phyloP scores from a whole-genome alignment of 1,139 yeast genomes.

The Saccharomycopsis phalli region DNA sequence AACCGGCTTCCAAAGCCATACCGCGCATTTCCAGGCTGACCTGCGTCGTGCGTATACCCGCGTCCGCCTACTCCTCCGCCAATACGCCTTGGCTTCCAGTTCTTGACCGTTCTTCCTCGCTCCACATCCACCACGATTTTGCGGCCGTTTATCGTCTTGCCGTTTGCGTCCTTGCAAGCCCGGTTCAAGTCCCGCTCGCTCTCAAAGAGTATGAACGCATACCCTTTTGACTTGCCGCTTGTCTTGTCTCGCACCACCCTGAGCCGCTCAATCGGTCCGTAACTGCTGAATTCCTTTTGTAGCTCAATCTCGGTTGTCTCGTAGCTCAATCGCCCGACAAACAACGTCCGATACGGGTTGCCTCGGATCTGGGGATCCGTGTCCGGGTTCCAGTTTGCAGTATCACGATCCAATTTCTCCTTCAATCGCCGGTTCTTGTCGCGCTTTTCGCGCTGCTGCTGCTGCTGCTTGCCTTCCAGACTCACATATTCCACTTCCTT shows the following conservation, averaged over 20 bases:
- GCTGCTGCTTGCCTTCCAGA: constrained; percentile 31
- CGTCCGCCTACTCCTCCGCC: constrained; percentile 75
- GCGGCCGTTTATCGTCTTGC: constrained; percentile 44
- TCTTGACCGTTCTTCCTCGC: constrained; percentile 64
- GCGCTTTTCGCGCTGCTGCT: constrained; percentile 29
- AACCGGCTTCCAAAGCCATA: neutral
- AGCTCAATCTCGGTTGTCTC: constrained; percentile 61
- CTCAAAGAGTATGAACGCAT: constrained; percentile 74
- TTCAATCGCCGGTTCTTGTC: constrained; percentile 26
- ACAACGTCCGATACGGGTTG: constrained; percentile 74
- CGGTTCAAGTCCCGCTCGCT: constrained; percentile 29
- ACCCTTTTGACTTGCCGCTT: constrained; percentile 59
- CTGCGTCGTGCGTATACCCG: constrained; percentile 31
- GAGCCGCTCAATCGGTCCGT: constrained; percentile 58
- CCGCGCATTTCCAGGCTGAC: neutral
- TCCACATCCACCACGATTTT: constrained; percentile 72
- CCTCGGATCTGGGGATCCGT: constrained; percentile 55
- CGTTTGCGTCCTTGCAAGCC: constrained; percentile 53
- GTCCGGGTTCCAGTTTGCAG: constrained; percentile 44
- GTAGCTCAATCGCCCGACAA: constrained; percentile 66
- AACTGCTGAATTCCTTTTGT: constrained; percentile 50
- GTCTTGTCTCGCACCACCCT: constrained; percentile 54
- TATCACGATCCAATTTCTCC: constrained; percentile 28
- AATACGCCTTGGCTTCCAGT: constrained; percentile 73
- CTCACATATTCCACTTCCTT: constrained; percentile 27